Percentiles rank a stretch among this genome's conserved stretches.
These are phyloP conservation scores for Calocera cornea DNA, from an alignment of 768 basidiomycete species.

Conservation along the genomic window DNA sequence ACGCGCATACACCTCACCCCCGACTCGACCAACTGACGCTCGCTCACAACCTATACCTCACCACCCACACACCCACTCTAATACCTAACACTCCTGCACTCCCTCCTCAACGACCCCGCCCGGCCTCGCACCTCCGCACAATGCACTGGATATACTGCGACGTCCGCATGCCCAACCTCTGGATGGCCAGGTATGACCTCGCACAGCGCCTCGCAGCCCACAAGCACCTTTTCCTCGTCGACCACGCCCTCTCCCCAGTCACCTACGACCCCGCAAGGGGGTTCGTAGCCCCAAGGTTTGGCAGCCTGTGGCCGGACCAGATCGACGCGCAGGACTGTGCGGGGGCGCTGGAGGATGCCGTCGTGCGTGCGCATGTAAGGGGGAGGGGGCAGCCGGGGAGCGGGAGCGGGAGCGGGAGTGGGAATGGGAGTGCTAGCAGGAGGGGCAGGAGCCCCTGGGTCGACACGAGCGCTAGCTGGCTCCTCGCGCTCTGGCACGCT, in stretches of 20 bases:
- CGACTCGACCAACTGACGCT: no score
- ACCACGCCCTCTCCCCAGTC: not conserved
- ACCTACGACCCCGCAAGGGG: not conserved
- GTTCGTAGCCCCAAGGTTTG: not conserved
- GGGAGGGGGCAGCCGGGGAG: not conserved
- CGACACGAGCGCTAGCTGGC: not conserved
- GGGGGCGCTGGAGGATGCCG: constrained; percentile 40
- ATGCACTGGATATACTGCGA: constrained; percentile 5
- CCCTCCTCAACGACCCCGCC: no score
- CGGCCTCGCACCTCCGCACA: no score
- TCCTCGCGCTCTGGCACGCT: constrained; percentile 1
- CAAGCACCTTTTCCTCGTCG: not conserved
- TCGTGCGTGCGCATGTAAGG: constrained; percentile 23
- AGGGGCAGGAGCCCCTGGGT: not conserved
- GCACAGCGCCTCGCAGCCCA: not conserved
- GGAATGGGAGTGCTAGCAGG: no score
- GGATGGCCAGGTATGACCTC: constrained; percentile 1
- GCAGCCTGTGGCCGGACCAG: constrained; percentile 23
- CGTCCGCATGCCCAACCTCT: not conserved
- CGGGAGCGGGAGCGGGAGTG: not conserved
- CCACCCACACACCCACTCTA: no score
- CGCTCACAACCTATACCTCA: no score
- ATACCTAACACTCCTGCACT: no score
- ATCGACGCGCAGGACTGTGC: constrained; percentile 33
- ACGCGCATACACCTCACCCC: no score